Base-by-base conservation (phyloP, 2,329 filamentous ascomycete species). In the Colletotrichum orbiculare region DNA sequence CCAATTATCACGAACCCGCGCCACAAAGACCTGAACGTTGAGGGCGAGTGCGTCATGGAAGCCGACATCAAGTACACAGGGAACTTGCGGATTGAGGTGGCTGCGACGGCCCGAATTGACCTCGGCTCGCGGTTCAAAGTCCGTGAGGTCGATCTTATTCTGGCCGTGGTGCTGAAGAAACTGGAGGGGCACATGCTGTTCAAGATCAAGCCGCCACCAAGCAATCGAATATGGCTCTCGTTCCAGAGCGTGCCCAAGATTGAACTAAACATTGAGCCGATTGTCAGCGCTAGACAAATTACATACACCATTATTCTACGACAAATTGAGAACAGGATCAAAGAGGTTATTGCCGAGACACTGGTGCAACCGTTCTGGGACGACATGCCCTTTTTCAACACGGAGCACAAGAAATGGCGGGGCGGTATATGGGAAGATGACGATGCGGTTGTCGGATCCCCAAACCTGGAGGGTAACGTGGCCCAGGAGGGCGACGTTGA, bases 281-380 rank as follows among this genome's bases (percentile, higher is more conserved):
- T 99, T 70, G 94, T 99, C 54, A 97, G 94, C 79, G 91, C 94
- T 12, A 89, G 95, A 63, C 95, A 98, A 75, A 97, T 99, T 69
- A 98, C 96, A 0, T 98, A 97, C 76, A 92, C 91, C 2, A 87
- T 97, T 64, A 96, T 99, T 60, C 84, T 98, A 11, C 89, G 94
- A 54, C 93, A 96, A 67, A 98, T 99, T 64, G 96, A 99, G 77
- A 97, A 92, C 73, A 87, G 94, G 54, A 97, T 99, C 75, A 92
- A 96, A 73, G 94, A 97, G 77, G 94, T 97, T 8, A 85, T 99
- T 66, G 92, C 91, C 9, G 96, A 99, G 78, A 97, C 94, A 1
- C 77, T 98, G 17, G 96, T 99, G 2, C 83, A 91, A 60, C 96
- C 96, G 0, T 97, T 97, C 74, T 99, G 96, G 95, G 96, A 99